Percentiles rank a stretch among this genome's conserved stretches.
These are phyloP conservation scores for Exophiala oligosperma DNA, from an alignment of 2,329 filamentous ascomycete genomes.

Conservation along the genomic window DNA sequence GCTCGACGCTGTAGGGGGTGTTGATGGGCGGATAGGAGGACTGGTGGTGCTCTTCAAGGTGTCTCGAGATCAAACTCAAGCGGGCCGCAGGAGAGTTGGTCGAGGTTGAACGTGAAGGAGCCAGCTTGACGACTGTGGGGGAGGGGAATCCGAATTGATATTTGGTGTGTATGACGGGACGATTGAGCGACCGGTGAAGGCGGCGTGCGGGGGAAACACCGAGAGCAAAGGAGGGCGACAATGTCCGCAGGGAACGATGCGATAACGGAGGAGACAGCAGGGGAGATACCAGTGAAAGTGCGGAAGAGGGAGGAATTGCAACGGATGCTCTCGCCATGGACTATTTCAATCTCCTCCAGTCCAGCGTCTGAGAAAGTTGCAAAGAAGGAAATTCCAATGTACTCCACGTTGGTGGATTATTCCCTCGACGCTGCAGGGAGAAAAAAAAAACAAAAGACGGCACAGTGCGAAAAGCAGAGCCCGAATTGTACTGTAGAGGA, in stretches of 20 bases:
- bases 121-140: constrained; percentile 43
- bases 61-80: constrained; percentile 61
- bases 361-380: background rate
- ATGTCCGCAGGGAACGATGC: constrained; percentile 3
- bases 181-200: constrained; percentile 13
- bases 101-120: constrained; percentile 43
- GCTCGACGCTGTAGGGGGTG: constrained; percentile 64
- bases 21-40: constrained; percentile 57
- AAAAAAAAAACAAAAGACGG: too few relatives aligned
- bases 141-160: background rate
- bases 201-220: constrained; percentile 18
- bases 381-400: too few relatives aligned
- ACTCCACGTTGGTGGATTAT: too few relatives aligned
- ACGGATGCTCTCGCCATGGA: constrained; percentile 1
- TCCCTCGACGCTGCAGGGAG: too few relatives aligned
- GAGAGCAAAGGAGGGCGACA: constrained; percentile 5
- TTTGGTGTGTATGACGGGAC: background rate
- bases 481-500: too few relatives aligned
- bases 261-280: constrained; percentile 15
- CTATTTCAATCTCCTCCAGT: background rate
- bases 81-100: constrained; percentile 42
- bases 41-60: constrained; percentile 50
- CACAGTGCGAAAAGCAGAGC: too few relatives aligned
- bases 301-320: background rate
- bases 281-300: constrained; percentile 7